Evolutionary conservation across 371 early-diverging fungal species (phyloP), one percentile per base, ranked within the genome.

Genomic region (Thermomucor indicae-seudaticae): DNA sequence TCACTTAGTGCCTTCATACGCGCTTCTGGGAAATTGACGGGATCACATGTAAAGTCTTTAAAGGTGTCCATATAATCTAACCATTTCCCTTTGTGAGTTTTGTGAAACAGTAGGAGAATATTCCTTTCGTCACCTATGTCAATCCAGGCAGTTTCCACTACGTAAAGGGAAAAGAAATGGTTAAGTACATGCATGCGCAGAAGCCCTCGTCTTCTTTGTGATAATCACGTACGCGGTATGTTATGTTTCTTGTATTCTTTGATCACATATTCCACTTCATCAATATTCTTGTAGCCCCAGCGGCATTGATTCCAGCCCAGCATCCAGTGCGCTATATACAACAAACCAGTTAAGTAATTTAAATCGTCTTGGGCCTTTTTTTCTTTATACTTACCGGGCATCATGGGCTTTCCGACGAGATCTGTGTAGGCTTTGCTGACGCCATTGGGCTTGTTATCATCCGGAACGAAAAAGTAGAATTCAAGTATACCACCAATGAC

Each of bases 271-370:
- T 44, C 42, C 34, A 42, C 19, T 43, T 43, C 51, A 50, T 53
- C 67, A 49, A 86, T 64, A 53, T 68, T 75, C 1, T 64, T 43
- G 59, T 84, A 88, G 35, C 87, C 88, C 63, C 77, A 89, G 43
- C 88, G 79, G 49, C 81, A 86, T 45, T 88, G 89, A 47, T 88
- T 87, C 53, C 72, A 80, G 0, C 87, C 87, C 32, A 87, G 57
- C 29, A 70, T 50, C 79, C 80, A 60, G 7, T 42, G 55, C 2
- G 60, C 49, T 47, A 47, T 17, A 34, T 22, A 31, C 23, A 25
- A 53, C 19, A 37, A 37, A 19, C 37, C 11, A 37, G n/a, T n/a
- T 37, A 10, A 7, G 37, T 3, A 5, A 11, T 5, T 37, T 19
- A 37, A 37, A 16, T 5, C 37, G 14, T 37, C 5, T 37, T 37